Conservation (phyloP, 2,329 filamentous ascomycete genomes). For the Calonectria multiphialidica region DNA sequence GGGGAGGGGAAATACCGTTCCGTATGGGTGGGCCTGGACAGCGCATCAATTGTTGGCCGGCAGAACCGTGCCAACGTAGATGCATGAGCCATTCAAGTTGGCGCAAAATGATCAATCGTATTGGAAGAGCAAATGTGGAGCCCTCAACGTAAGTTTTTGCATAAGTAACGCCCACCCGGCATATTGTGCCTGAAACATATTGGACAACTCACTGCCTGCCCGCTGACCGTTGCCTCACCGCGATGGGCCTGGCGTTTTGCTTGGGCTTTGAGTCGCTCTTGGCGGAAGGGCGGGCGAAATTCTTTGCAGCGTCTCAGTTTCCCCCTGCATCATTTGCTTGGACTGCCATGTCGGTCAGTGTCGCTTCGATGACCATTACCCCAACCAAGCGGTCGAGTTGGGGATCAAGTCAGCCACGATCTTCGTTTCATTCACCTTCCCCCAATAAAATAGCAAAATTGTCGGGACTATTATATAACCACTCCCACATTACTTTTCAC, state of each 20-base stretch:
- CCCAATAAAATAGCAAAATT: too few species aligned
- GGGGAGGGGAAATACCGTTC: not conserved
- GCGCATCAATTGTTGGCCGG: not conserved
- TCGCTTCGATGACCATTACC: too few species aligned
- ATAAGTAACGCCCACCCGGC: not conserved
- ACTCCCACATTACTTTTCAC: too few species aligned
- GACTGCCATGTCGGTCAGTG: too few species aligned
- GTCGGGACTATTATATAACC: too few species aligned
- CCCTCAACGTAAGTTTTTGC: not conserved
- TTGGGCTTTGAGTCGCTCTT: not conserved
- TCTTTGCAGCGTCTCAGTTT: not conserved
- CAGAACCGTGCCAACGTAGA: not conserved
- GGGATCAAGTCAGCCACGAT: too few species aligned
- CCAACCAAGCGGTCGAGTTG: too few species aligned
- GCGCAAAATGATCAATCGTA: not conserved
- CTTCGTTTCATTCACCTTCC: too few species aligned
- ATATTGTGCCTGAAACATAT: not conserved
- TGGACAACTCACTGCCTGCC: not conserved
- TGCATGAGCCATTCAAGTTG: not conserved
- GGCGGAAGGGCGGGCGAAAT: not conserved
- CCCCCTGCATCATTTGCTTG: not conserved
- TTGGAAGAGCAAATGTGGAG: not conserved
- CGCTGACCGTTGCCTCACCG: not conserved
- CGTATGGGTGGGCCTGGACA: not conserved
- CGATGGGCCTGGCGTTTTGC: not conserved